Base-by-base conservation (phyloP, 2,329 filamentous ascomycete genomes). In the Trichoderma sp. region DNA sequence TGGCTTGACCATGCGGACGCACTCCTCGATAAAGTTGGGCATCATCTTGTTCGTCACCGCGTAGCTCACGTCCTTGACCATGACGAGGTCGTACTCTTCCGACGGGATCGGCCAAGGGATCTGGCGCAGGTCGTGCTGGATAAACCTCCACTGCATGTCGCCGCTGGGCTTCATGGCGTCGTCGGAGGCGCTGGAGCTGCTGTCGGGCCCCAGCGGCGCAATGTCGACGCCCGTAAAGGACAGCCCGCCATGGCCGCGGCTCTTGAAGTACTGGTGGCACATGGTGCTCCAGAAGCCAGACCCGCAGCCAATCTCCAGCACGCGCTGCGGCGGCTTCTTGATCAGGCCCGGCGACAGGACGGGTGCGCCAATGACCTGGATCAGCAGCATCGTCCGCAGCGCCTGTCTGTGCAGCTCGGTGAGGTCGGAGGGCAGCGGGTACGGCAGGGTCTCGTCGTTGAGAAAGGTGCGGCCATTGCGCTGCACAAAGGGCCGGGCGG, bases 361-460 rank as follows among this genome's bases (percentile, higher is more conserved):
- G 0, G 93, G 91, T 13, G 89, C 89, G 55, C 93, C 93, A 74
- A 96, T 94, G 39, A 97, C 87, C 75, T 93, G 89, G 73, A 93
- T 90, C 63, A 94, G 84, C 71, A 97, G 86, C 73, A 97, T 85
- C 0, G 94, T 96, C 70, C 93, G 89, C 68, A 97, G 83, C 59
- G 90, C 94, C 80, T 97, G 94, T 68, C 94, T 88, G 79, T 97
- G 93, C 59, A 97, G 86, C 80, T 97, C 94, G 51, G 90, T 84
- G 51, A 97, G 86, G 80, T 97, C 95, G 81, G 91, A 91, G 49
- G 95, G 95, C 2, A 97, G 84, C n/a, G 93, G 93, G 75, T 98
- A 97, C 8, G 88, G 82, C 34, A 92, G 81, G 2, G 86, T 84
- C 10, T 86, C 83, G 75, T 97, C 92, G 76, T 91, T 89, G 72